Percentiles rank a stretch among this genome's conserved stretches.
Conservation (phyloP, 148 eudicot genomes). For the Rheum nobile region DNA sequence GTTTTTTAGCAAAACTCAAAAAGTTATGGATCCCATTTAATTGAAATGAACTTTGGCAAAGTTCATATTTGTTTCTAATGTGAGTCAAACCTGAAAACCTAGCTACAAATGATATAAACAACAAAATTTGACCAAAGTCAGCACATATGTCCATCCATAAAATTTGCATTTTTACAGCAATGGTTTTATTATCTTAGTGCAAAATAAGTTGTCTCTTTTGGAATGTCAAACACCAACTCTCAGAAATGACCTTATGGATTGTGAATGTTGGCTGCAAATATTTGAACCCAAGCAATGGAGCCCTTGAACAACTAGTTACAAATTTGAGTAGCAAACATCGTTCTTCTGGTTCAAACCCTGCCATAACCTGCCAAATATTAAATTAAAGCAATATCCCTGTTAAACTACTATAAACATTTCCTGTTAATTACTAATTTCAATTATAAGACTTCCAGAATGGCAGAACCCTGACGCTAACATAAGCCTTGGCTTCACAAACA, state of each 20-base stretch:
- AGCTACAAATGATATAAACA: neutral
- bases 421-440: neutral
- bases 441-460: neutral
- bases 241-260: slow-evolving; percentile 73
- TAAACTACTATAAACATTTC: neutral
- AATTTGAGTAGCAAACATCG: slow-evolving; percentile 88
- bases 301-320: slow-evolving; percentile 96
- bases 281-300: slow-evolving; percentile 91
- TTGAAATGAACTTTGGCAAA: neutral
- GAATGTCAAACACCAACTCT: neutral
- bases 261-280: slow-evolving; percentile 93
- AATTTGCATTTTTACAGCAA: neutral
- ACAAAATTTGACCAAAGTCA: neutral
- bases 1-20: neutral
- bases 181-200: neutral
- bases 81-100: neutral
- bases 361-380: slow-evolving; percentile 44
- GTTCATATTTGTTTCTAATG: neutral
- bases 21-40: neutral
- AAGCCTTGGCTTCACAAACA: slow-evolving; percentile 1
- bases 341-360: slow-evolving; percentile 70
- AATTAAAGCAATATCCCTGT: neutral
- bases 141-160: neutral
- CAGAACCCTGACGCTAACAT: neutral
- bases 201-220: neutral